Base-by-base conservation (phyloP, 2,329 filamentous ascomycete species). In the Bipolaris oryzae region DNA sequence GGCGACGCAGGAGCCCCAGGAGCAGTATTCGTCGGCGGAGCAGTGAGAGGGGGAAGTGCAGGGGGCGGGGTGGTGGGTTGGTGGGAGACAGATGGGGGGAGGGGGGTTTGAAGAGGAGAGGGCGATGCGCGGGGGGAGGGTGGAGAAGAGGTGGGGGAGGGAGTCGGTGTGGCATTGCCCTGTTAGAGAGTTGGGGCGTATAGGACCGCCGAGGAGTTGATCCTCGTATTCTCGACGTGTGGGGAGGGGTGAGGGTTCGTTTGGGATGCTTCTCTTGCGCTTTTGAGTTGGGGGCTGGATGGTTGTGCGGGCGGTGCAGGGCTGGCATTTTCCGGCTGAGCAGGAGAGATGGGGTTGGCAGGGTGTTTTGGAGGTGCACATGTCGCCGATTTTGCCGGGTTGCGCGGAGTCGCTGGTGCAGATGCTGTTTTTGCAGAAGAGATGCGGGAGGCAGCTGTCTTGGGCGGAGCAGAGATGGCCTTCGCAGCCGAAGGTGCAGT, bases 341-440 rank as follows among this genome's bases (percentile, higher is more conserved):
- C 73, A 76, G 18, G 35, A 48, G 3, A 75, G 55, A 42, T 73
- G 70, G 34, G 58, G 50, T 15, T 70, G 69, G 48, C 73, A 76
- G 1, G 61, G 42, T 15, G 64, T 57, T 43, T 73, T 74, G 55
- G 60, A 66, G 41, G 73, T 66, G 47, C 72, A 75, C 3, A 38
- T 38, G 3, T 64, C 61, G 10, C 70, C 71, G 5, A 63, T 38
- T 28, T 66, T 62, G 3, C 73, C 73, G 0, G 70, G 73, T 39
- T 74, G 71, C 1, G 39, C 45, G 6, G 60, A 60, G 0, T 42
- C 10, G 31, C 65, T 66, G 4, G 58, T 57, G 59, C 73, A 75
- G 25, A 75, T 49, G 51, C 60, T 68, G 48, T 76, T 75, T 16
- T 70, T 74, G 58, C 73, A 76, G 1, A 73, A 23, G 0, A 74